Conservation (phyloP, 176 grass and related monocot species). For the Dactylis glomerata region DNA sequence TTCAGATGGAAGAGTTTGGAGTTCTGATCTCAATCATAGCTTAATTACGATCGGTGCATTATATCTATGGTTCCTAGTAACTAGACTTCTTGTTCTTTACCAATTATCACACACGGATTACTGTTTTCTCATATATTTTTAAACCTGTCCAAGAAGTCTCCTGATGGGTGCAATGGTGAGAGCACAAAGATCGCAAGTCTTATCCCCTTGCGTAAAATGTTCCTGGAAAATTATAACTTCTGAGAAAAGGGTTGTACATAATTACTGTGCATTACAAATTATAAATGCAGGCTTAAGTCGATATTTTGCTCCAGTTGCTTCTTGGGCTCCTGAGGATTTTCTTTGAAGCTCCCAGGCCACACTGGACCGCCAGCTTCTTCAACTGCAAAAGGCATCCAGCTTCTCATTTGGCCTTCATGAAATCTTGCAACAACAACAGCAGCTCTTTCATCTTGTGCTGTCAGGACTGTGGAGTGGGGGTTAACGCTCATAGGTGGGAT, state of each 20-base stretch:
- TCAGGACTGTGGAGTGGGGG: conserved; percentile 56
- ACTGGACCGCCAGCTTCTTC: conserved; percentile 35
- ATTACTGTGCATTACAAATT: conserved; percentile 25
- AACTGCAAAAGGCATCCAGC: conserved; percentile 43
- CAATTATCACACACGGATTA: background rate
- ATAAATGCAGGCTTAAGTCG: conserved; percentile 70
- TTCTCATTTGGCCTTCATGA: conserved; percentile 35
- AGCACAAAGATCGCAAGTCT: background rate
- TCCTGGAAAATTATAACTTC: background rate
- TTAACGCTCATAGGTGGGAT: conserved; percentile 61
- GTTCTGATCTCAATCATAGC: background rate
- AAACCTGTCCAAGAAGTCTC: background rate
- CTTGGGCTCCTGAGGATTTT: conserved; percentile 32
- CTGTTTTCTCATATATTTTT: background rate
- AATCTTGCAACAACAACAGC: conserved; percentile 40
- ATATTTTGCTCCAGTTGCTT: conserved; percentile 41
- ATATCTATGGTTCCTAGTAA: background rate
- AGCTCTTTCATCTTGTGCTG: conserved; percentile 33
- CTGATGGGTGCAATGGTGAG: background rate
- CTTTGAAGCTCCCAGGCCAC: conserved; percentile 79
- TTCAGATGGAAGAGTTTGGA: background rate
- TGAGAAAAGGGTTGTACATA: conserved; percentile 25
- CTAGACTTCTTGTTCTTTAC: background rate
- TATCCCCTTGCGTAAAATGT: background rate
- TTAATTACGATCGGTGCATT: background rate